Evolutionary conservation across 2,329 filamentous ascomycete genomes (phyloP).

Genomic region (Trichoderma sp.): DNA sequence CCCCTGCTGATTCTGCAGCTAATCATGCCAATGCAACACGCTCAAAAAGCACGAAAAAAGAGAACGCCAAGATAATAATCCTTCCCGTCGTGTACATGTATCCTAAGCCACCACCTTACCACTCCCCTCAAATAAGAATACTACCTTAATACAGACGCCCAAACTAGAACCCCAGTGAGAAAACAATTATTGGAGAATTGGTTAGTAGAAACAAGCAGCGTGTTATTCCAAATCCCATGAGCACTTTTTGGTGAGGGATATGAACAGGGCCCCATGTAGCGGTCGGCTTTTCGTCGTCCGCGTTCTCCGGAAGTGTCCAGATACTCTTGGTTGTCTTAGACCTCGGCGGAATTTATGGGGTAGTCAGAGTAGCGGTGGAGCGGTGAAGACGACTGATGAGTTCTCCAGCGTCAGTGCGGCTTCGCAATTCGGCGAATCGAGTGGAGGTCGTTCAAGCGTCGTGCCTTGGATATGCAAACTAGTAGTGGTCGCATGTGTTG

Average conservation of each 20-base stretch:
- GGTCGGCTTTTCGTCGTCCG: neutral
- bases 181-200: neutral
- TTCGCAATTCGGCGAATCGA: neutral
- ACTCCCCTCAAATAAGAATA: neutral
- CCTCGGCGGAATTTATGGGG: neutral
- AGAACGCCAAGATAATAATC: constrained; percentile 2
- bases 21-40: constrained; percentile 4
- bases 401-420: neutral
- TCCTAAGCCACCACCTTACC: neutral
- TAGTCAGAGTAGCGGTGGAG: neutral
- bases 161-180: neutral
- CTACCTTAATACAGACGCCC: neutral
- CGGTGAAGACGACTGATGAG: neutral
- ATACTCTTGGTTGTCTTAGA: neutral
- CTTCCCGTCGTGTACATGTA: neutral
- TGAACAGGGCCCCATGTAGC: neutral
- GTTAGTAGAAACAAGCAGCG: neutral
- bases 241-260: neutral
- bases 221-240: neutral
- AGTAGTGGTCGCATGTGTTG: neutral
- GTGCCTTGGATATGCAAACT: neutral
- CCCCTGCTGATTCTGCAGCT: constrained; percentile 9
- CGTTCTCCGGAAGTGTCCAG: neutral
- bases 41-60: constrained; percentile 5
- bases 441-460: neutral